A percentile compares a stretch with the other conserved stretches of the same genome.
Conservation (phyloP, 2,329 filamentous ascomycete species). For the Colletotrichum musicola region DNA sequence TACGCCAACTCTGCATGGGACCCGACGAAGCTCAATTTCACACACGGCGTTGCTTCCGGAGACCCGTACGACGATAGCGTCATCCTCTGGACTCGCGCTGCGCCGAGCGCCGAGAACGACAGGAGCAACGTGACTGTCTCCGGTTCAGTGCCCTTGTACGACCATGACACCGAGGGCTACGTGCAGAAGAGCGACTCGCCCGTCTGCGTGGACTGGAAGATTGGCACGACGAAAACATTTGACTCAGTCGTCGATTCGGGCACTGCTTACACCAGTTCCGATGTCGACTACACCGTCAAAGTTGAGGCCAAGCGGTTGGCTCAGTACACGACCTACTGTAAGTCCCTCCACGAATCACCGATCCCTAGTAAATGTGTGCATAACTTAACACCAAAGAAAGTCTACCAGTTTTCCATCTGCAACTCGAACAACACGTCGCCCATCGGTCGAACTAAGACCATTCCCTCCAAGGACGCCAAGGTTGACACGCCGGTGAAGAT, state of each 20-base stretch:
- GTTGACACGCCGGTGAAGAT: constrained; percentile 67
- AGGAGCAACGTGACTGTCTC: constrained; percentile 58
- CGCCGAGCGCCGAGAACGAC: constrained; percentile 59
- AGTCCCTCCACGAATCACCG: constrained; percentile 43
- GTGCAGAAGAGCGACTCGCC: constrained; percentile 61
- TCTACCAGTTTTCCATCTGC: constrained; percentile 78
- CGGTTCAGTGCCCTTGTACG: constrained; percentile 58
- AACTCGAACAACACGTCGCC: constrained; percentile 71
- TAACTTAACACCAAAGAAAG: not conserved
- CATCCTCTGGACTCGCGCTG: constrained; percentile 65
- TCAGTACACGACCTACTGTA: constrained; percentile 73
- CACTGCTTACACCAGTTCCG: constrained; percentile 75
- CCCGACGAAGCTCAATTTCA: constrained; percentile 68
- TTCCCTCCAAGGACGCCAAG: constrained; percentile 68
- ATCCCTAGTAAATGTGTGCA: no score
- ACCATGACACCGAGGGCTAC: constrained; percentile 61
- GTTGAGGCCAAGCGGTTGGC: constrained; percentile 74
- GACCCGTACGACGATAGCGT: constrained; percentile 69
- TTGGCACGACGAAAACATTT: constrained; percentile 62
- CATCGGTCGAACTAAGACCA: constrained; percentile 78
- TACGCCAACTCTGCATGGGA: constrained; percentile 56
- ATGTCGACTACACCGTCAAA: constrained; percentile 83
- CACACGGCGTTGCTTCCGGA: constrained; percentile 69
- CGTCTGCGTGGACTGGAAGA: constrained; percentile 76
- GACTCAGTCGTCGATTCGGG: constrained; percentile 64